Conservation (phyloP, 306 rosid species). For the Ceratonia siliqua region DNA sequence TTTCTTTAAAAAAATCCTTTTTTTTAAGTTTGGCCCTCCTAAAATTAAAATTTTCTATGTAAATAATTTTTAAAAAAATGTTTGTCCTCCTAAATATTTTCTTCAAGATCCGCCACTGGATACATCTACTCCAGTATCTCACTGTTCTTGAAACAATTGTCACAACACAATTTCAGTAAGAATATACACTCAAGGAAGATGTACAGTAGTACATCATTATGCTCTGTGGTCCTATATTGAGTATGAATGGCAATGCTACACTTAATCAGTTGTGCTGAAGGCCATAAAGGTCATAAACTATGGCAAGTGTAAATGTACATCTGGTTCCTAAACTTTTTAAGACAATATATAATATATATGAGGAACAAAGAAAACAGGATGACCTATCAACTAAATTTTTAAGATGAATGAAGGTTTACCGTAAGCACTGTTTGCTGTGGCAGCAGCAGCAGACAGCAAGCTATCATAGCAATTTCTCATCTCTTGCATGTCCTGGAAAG, state of each 20-base stretch:
- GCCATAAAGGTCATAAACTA: background rate
- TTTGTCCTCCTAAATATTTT: too few species aligned
- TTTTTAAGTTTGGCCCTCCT: too few species aligned
- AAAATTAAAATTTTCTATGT: too few species aligned
- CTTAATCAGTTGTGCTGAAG: background rate
- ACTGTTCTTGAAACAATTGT: background rate
- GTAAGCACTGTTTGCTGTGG: slow-evolving; percentile 78
- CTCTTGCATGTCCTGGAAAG: slow-evolving; percentile 76
- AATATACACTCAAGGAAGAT: slow-evolving; percentile 4
- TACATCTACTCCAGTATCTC: slow-evolving; percentile 1
- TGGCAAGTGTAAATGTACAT: slow-evolving; percentile 6
- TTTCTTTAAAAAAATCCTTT: too few species aligned
- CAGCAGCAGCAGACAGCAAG: slow-evolving; percentile 89
- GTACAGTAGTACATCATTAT: background rate
- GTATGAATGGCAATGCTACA: slow-evolving; percentile 8
- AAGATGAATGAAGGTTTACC: slow-evolving; percentile 45
- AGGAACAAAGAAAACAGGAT: background rate
- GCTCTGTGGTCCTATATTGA: background rate
- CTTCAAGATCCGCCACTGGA: too few species aligned
- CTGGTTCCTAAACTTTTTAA: background rate
- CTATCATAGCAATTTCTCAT: slow-evolving; percentile 87
- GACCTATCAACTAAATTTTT: slow-evolving; percentile 9
- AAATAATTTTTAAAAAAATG: too few species aligned
- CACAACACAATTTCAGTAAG: slow-evolving; percentile 19
- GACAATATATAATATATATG: background rate